These are phyloP conservation scores for Botrytis sinoallii DNA, from an alignment of 2,329 filamentous ascomycete species.

Conservation along the genomic window DNA sequence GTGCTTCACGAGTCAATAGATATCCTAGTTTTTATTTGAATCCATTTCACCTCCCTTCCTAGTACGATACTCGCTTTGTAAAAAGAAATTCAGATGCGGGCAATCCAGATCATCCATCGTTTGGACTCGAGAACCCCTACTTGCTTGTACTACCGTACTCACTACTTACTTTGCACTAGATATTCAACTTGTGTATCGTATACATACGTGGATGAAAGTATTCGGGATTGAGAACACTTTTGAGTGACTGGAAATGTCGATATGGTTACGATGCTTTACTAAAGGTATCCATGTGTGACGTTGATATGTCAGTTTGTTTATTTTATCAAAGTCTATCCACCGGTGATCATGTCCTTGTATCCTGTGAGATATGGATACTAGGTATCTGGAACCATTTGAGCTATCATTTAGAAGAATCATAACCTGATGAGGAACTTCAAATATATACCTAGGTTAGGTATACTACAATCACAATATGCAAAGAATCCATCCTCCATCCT, in stretches of 20 bases:
- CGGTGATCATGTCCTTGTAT: no score
- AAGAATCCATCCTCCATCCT: not conserved
- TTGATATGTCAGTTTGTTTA: not conserved
- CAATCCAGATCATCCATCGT: not conserved
- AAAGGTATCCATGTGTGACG: not conserved
- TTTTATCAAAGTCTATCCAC: no score
- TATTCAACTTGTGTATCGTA: not conserved
- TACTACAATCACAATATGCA: not conserved
- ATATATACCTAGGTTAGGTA: no score
- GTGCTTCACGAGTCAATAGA: not conserved
- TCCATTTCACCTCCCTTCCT: not conserved
- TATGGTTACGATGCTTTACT: not conserved
- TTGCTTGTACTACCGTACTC: not conserved
- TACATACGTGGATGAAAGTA: not conserved
- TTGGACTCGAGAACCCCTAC: not conserved
- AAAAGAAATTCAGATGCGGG: not conserved
- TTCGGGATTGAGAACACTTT: not conserved
- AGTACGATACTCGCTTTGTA: no score
- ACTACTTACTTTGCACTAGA: not conserved
- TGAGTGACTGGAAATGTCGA: not conserved
- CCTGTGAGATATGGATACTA: not conserved
- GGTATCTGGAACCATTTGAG: not conserved
- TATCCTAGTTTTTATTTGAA: not conserved
- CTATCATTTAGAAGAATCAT: not conserved
- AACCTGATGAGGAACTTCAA: not conserved